Percentiles rank a stretch among this genome's conserved stretches.
phyloP scores from a whole-genome alignment of 495 filamentous ascomycete genomes.

The Penicillium herquei region DNA sequence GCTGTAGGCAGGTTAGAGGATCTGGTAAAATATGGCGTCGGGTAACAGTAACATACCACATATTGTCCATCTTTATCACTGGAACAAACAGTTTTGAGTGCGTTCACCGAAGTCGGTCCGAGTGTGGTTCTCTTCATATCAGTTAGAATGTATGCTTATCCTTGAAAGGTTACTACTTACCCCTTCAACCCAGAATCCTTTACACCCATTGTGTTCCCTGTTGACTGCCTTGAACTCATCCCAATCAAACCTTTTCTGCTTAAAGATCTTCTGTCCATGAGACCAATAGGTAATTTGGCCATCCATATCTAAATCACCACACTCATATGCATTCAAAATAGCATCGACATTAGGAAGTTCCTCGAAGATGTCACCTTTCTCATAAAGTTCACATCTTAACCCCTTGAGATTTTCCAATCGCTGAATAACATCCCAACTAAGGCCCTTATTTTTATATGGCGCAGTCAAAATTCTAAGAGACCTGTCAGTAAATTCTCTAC shows the following conservation, averaged over 20 bases:
- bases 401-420: background rate
- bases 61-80: background rate
- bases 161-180: background rate
- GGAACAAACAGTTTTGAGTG: background rate
- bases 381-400: background rate
- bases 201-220: background rate
- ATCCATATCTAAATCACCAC: background rate
- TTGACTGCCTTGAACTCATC: constrained; percentile 8
- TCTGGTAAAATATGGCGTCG: background rate
- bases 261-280: background rate
- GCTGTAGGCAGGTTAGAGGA: background rate
- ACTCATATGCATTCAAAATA: constrained; percentile 3
- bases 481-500: background rate
- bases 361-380: background rate
- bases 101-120: background rate
- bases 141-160: background rate
- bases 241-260: constrained; percentile 5
- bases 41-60: background rate
- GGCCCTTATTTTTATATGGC: background rate
- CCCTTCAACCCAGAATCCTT: constrained; percentile 3
- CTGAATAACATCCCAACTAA: background rate
- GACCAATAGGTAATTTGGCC: constrained; percentile 12
- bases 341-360: constrained; percentile 4
- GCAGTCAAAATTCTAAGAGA: background rate
- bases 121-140: background rate